Base-by-base conservation (phyloP, 139 green algal genomes). In the Bryopsis sp. region DNA sequence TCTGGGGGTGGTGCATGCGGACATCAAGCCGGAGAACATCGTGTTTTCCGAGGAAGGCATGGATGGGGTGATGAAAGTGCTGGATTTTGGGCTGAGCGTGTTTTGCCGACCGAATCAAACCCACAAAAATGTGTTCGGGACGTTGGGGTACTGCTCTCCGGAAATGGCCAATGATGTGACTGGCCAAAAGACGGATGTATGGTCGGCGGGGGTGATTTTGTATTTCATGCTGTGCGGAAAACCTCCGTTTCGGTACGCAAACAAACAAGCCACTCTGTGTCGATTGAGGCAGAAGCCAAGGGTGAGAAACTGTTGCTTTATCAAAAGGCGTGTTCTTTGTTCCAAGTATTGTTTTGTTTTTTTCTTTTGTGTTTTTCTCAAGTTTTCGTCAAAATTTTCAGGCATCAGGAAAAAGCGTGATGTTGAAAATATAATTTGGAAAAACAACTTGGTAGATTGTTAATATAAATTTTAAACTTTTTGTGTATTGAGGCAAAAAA, bases 1-100 rank as follows among this genome's bases (percentile, higher is more conserved):
- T 1, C 46, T 71, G 26, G 82, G 84, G 36, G 81, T 98, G 24
- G 91, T 83, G 0, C 92, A 98, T 74, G 79, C 97, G 81, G 92
- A 97, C 74, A 68, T 84, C 34, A 84, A 84, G 71, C 92, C 92
- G 7, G 90, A 95, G 72, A 98, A 98, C 78, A 89, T 98, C 39
- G 93, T 91, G 79, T 87, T 87, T 64, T 79, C 84, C 60, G 61
- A 39, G 11, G 70, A 81, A 39, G 80, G 80, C 2, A 38, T 64
- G 2, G 50, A 66, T 3, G 78, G 78, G 2, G 72, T 83, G 3
- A 68, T 85, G 28, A 87, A 87, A 60, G 76, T 68, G 6, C 11
- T 68, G 6, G 60, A 50, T 68, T 68, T 48, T 68, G 60, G 37
- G 26, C 28, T 58, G 38, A 68, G 37, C 32, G 37, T 68, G 60